Conservation (phyloP, 345 rosid genomes). For the Cardiospermum halicacabum region DNA sequence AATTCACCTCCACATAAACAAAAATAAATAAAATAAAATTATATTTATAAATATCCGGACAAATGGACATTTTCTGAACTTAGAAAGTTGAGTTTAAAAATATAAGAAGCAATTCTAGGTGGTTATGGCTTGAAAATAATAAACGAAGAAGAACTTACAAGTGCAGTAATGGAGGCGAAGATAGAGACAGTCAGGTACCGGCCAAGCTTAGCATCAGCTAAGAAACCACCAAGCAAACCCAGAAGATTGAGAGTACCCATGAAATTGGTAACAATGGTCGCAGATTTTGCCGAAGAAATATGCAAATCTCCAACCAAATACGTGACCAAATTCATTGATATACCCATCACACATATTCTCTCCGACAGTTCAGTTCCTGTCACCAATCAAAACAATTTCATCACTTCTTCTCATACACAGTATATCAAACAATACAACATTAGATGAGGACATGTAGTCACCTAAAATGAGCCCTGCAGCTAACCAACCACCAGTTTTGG, state of each 20-base stretch:
- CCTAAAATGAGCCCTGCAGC: slow-evolving; percentile 92
- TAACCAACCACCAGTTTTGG: slow-evolving; percentile 87
- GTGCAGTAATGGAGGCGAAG: slow-evolving; percentile 56
- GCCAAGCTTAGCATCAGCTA: slow-evolving; percentile 90
- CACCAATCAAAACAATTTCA: too few relatives aligned
- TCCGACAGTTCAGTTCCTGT: slow-evolving; percentile 85
- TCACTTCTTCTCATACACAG: not conserved
- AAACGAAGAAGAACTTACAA: slow-evolving; percentile 35
- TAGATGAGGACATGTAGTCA: slow-evolving; percentile 14
- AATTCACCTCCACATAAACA: too few relatives aligned
- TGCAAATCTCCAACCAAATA: slow-evolving; percentile 79
- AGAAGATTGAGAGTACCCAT: slow-evolving; percentile 87
- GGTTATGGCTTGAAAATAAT: not conserved
- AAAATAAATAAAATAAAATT: too few relatives aligned
- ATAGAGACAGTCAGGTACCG: slow-evolving; percentile 72
- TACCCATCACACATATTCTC: slow-evolving; percentile 90
- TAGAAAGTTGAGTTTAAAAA: too few relatives aligned
- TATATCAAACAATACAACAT: not conserved
- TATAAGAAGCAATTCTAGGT: too few relatives aligned
- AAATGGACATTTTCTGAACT: too few relatives aligned
- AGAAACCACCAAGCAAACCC: slow-evolving; percentile 84
- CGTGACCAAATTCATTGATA: slow-evolving; percentile 84
- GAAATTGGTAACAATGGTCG: slow-evolving; percentile 80
- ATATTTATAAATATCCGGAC: too few relatives aligned
- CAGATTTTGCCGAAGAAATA: slow-evolving; percentile 72